phyloP scores from a whole-genome alignment of 495 filamentous ascomycete genomes.

The Hypoxylon fuscum region DNA sequence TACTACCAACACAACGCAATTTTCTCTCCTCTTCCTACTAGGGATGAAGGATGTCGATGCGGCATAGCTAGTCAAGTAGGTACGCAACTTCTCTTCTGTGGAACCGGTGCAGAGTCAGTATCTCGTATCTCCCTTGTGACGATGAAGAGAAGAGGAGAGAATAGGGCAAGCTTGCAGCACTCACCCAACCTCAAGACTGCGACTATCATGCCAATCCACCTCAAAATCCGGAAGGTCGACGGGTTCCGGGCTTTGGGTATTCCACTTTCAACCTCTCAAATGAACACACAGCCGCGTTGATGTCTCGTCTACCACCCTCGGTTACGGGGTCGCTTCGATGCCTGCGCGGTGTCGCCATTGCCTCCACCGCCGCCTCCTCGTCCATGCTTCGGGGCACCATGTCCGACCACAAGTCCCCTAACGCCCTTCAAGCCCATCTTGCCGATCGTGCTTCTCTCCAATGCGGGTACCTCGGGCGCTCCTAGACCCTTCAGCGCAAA shows the following conservation, averaged over 20 bases:
- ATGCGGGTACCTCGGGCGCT: constrained; percentile 54
- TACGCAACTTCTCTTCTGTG: neutral
- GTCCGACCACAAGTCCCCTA: constrained; percentile 46
- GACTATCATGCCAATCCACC: neutral
- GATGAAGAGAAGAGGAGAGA: neutral
- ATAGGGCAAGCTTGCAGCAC: neutral
- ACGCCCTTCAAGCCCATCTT: constrained; percentile 65
- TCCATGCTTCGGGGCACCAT: constrained; percentile 32
- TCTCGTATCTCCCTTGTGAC: neutral
- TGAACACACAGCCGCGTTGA: neutral
- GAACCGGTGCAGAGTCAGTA: neutral
- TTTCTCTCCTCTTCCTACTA: too few relatives aligned
- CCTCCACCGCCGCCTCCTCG: constrained; percentile 1
- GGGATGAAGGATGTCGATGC: too few relatives aligned
- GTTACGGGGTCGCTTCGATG: neutral
- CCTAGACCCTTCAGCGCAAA: constrained; percentile 54
- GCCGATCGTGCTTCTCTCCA: constrained; percentile 55
- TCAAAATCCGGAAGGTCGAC: neutral
- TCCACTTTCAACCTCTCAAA: neutral
- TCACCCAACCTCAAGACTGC: neutral
- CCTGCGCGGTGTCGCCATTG: neutral
- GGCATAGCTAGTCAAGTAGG: too few relatives aligned
- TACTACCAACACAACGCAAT: too few relatives aligned
- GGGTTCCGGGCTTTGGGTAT: neutral
- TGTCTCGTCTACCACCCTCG: neutral